Evolutionary conservation across 2,329 filamentous ascomycete species (phyloP).

Genomic region (Xylaria sp.): DNA sequence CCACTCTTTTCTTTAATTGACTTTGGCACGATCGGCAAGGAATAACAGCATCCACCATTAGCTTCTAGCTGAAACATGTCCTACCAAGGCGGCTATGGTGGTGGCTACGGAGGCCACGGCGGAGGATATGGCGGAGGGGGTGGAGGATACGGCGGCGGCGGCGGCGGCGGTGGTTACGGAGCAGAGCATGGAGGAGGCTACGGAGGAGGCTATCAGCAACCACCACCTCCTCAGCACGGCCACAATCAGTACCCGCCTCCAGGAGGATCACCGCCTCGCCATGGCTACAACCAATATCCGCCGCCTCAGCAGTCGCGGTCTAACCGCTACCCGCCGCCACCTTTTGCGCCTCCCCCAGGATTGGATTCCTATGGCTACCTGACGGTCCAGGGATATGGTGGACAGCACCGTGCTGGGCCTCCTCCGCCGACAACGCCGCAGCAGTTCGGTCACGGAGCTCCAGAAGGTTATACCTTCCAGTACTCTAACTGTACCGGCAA

Average conservation of each 20-base stretch:
- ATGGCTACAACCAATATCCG: conserved; percentile 47
- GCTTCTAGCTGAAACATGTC: conserved; percentile 43
- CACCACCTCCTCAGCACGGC: conserved; percentile 36
- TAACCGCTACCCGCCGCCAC: conserved; percentile 45
- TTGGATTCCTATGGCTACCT: conserved; percentile 62
- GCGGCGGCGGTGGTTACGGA: conserved; percentile 28
- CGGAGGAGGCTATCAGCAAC: conserved; percentile 36
- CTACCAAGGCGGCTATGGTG: conserved; percentile 34
- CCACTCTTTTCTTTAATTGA: neutral
- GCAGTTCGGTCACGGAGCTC: conserved; percentile 75
- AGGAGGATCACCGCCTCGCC: conserved; percentile 40
- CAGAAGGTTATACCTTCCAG: conserved; percentile 76
- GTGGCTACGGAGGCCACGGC: conserved; percentile 12
- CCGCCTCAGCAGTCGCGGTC: conserved; percentile 41
- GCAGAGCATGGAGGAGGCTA: conserved; percentile 16
- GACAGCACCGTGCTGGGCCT: conserved; percentile 49
- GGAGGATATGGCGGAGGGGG: conserved; percentile 26
- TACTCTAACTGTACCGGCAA: conserved; percentile 80
- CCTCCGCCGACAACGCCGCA: conserved; percentile 64
- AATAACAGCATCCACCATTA: neutral
- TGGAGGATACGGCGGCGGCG: conserved; percentile 22
- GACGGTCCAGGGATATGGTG: conserved; percentile 47
- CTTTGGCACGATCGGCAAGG: neutral
- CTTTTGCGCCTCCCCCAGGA: conserved; percentile 55
- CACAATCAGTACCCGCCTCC: conserved; percentile 47